A percentile compares a stretch with the other conserved stretches of the same genome.
Conservation (phyloP, 805 yeast genomes). For the Tetrapisispora fleetii region DNA sequence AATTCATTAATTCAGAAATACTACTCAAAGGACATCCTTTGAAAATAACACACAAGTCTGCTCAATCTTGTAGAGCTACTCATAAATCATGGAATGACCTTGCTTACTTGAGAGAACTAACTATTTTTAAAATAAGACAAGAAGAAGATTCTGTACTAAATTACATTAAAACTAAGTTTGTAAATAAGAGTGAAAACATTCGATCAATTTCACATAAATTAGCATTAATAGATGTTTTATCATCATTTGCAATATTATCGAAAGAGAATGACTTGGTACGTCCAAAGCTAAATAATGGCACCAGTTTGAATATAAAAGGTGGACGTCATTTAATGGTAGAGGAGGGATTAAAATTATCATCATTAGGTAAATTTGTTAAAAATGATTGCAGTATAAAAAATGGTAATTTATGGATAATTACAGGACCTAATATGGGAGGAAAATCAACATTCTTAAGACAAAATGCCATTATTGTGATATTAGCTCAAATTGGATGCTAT, state of each 20-base stretch:
- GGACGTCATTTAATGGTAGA: conserved; percentile 90
- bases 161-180: conserved; percentile 37
- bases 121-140: conserved; percentile 37
- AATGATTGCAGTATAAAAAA: conserved; percentile 25
- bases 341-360: conserved; percentile 44
- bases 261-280: conserved; percentile 54
- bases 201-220: conserved; percentile 41
- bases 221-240: conserved; percentile 62
- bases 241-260: conserved; percentile 66
- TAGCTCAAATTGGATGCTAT: conserved; percentile 67
- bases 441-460: conserved; percentile 69
- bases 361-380: conserved; percentile 28
- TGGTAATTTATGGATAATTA: conserved; percentile 46
- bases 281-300: conserved; percentile 49
- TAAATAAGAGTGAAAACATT: conserved; percentile 36
- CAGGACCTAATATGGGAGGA: conserved; percentile 90
- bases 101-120: conserved; percentile 38
- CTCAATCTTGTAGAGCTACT: conserved; percentile 37
- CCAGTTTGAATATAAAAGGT: conserved; percentile 38
- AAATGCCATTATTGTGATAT: conserved; percentile 55
- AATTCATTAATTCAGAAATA: conserved; percentile 10
- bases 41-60: conserved; percentile 32
- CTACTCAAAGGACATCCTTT: conserved; percentile 7
- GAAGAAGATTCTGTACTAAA: conserved; percentile 50
- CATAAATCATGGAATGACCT: conserved; percentile 43